Evolutionary conservation across 2,329 filamentous ascomycete genomes (phyloP).

Genomic region (Didymella pomorum): DNA sequence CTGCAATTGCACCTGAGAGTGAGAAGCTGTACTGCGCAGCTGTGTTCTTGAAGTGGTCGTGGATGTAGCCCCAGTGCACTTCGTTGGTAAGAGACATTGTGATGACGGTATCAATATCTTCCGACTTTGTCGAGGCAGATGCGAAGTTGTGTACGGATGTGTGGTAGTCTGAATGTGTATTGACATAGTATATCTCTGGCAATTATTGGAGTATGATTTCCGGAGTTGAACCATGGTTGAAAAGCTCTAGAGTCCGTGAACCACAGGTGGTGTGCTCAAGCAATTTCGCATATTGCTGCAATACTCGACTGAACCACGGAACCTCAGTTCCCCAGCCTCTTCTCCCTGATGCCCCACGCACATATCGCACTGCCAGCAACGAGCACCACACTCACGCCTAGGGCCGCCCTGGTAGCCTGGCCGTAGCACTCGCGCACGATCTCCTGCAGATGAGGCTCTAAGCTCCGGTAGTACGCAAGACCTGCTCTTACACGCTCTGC

Average conservation of each 20-base stretch:
- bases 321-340: constrained; percentile 39
- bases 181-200: background rate
- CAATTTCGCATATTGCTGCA: background rate
- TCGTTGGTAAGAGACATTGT: background rate
- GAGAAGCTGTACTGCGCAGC: background rate
- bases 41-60: background rate
- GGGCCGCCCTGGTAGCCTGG: constrained; percentile 61
- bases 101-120: background rate
- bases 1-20: background rate
- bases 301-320: background rate
- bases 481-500: constrained; percentile 74
- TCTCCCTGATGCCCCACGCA: constrained; percentile 57
- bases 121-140: background rate
- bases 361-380: constrained; percentile 58
- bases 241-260: background rate
- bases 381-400: constrained; percentile 60
- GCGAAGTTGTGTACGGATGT: background rate
- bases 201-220: background rate
- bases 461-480: constrained; percentile 70
- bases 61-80: background rate
- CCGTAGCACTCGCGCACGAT: constrained; percentile 74
- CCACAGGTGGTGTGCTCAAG: background rate
- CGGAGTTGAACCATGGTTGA: background rate
- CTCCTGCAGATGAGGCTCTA: constrained; percentile 66
- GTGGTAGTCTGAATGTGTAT: background rate